A percentile compares a stretch with the other conserved stretches of the same genome.
phyloP scores from a whole-genome alignment of 2,329 filamentous ascomycete genomes.

The Aureobasidium sp. region DNA sequence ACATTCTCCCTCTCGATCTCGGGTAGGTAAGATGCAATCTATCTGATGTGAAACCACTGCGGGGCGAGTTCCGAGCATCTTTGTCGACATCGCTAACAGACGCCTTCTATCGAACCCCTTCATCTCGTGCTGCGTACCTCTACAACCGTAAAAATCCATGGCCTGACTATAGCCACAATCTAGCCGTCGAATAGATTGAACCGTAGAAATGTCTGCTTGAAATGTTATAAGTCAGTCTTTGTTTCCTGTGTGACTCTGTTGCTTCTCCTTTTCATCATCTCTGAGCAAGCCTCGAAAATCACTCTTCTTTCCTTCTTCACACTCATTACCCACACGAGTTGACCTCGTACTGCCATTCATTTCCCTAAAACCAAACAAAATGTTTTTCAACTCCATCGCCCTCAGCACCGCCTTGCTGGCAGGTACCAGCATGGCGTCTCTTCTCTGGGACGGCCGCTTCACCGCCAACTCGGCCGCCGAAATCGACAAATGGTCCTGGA shows the following conservation, averaged over 20 bases:
- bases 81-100: conserved; percentile 6
- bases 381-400: conserved; percentile 5
- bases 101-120: background rate
- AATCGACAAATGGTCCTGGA: conserved; percentile 43
- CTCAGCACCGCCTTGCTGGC: conserved; percentile 21
- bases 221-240: background rate
- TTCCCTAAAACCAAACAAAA: background rate
- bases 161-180: background rate
- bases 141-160: background rate
- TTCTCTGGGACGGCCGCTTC: conserved; percentile 61
- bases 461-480: conserved; percentile 52
- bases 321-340: background rate
- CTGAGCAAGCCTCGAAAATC: background rate
- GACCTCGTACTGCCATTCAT: conserved; percentile 9
- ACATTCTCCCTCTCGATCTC: background rate
- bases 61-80: background rate
- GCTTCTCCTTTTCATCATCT: background rate
- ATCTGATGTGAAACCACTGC: conserved; percentile 7
- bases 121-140: background rate
- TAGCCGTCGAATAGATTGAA: conserved; percentile 4
- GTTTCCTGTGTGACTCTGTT: background rate
- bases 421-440: conserved; percentile 29
- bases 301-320: background rate
- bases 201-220: background rate
- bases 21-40: background rate